A percentile compares a stretch with the other conserved stretches of the same genome.
Evolutionary conservation across 805 yeast genomes (phyloP).

Genomic region (Teunomyces gatunensis): DNA sequence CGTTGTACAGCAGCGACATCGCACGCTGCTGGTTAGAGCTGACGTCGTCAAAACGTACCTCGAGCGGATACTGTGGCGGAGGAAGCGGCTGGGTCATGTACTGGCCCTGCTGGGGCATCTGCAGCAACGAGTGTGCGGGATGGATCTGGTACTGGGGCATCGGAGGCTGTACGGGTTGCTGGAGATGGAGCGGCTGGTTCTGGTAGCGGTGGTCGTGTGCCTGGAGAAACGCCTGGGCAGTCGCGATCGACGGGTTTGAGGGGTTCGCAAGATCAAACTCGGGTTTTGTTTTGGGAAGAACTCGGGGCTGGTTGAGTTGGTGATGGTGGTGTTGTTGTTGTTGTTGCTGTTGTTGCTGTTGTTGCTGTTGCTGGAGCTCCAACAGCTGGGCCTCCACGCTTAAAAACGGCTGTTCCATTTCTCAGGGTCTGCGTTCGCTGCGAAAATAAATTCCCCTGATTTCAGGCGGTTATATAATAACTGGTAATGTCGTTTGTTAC

Average conservation of each 20-base stretch:
- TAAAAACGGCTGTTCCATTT: conserved; percentile 16
- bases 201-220: conserved; percentile 9
- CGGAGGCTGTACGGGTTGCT: conserved; percentile 9
- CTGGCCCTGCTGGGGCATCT: conserved; percentile 10
- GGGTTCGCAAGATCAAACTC: conserved; percentile 9
- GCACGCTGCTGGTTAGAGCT: not conserved
- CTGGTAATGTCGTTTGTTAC: not conserved
- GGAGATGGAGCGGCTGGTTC: conserved; percentile 6
- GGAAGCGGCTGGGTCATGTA: conserved; percentile 6
- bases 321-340: conserved; percentile 6
- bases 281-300: not conserved
- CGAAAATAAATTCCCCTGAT: too few species aligned
- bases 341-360: conserved; percentile 7
- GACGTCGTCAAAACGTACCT: conserved; percentile 11
- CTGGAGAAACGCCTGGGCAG: conserved; percentile 12
- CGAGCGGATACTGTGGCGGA: conserved; percentile 10
- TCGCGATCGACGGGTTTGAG: conserved; percentile 8
- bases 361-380: conserved; percentile 9
- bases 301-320: conserved; percentile 7
- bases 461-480: too few species aligned
- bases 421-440: not conserved
- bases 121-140: conserved; percentile 14
- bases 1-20: conserved; percentile 4
- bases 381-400: conserved; percentile 11
- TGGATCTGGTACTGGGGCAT: conserved; percentile 11